phyloP scores from a whole-genome alignment of 208 protist species.

The Leishmania major region DNA sequence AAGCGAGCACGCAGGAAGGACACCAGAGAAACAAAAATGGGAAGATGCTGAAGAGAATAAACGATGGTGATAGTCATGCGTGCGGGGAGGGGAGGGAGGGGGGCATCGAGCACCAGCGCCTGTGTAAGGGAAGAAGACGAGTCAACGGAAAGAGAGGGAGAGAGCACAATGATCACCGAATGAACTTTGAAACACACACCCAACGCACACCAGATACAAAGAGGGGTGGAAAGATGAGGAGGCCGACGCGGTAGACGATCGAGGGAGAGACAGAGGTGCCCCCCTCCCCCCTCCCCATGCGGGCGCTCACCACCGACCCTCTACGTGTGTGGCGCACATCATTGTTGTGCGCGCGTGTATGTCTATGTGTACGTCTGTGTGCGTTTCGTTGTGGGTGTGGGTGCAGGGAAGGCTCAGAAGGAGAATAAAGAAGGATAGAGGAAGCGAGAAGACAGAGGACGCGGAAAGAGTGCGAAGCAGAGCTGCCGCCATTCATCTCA shows the following conservation, averaged over 20 bases:
- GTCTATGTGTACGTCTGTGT: not conserved
- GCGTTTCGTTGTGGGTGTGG: not conserved
- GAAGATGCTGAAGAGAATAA: not conserved
- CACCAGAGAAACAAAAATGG: not conserved
- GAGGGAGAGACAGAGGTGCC: not conserved
- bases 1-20: not conserved
- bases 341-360: constrained; percentile 1
- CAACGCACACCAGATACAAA: not conserved
- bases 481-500: not conserved
- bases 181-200: no score
- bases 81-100: not conserved
- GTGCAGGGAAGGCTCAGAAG: not conserved
- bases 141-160: no score
- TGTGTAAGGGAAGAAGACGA: no score
- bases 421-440: not conserved
- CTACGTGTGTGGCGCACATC: not conserved
- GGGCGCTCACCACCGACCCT: not conserved
- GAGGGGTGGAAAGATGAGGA: not conserved
- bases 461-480: not conserved
- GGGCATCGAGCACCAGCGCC: no score
- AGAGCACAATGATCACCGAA: no score
- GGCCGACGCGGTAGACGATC: not conserved
- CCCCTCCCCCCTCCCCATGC: not conserved
- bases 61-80: not conserved
- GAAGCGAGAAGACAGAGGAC: not conserved